These are phyloP conservation scores for Microbotryum intermedium DNA, from an alignment of 1,284 basidiomycete species.

Conservation along the genomic window DNA sequence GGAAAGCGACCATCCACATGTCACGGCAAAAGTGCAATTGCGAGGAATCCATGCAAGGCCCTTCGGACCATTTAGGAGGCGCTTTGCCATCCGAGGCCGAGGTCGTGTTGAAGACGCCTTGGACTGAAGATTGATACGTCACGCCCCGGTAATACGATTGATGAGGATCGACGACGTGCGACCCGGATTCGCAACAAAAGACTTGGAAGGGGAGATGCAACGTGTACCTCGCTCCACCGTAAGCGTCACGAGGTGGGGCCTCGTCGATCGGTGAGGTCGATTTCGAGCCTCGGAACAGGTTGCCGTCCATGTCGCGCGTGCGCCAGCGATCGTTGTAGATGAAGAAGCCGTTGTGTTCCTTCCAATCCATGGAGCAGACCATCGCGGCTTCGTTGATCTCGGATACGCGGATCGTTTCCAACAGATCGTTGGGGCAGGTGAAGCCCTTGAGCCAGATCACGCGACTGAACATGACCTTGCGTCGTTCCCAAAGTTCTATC, in stretches of 20 bases:
- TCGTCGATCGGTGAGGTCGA: constrained; percentile 81
- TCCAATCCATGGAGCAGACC: constrained; percentile 99
- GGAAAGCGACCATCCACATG: constrained; percentile 75
- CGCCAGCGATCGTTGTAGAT: constrained; percentile 95
- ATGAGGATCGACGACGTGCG: constrained; percentile 83
- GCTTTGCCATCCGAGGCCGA: constrained; percentile 49
- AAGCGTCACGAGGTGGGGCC: constrained; percentile 74
- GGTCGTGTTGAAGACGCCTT: constrained; percentile 52
- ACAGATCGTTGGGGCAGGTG: constrained; percentile 89
- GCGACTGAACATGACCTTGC: constrained; percentile 71
- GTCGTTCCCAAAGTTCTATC: constrained; percentile 64
- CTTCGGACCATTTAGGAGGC: constrained; percentile 49
- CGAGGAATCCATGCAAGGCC: constrained; percentile 79
- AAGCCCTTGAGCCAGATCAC: constrained; percentile 96
- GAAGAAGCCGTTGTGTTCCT: constrained; percentile 88
- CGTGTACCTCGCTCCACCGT: constrained; percentile 69
- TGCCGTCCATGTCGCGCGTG: constrained; percentile 87
- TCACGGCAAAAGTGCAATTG: constrained; percentile 95
- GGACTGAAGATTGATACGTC: constrained; percentile 61
- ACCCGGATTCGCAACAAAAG: constrained; percentile 93
- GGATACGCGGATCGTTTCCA: constrained; percentile 84
- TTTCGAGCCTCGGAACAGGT: constrained; percentile 89
- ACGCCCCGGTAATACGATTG: constrained; percentile 88
- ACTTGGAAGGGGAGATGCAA: constrained; percentile 91
- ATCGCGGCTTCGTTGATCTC: constrained; percentile 81